phyloP scores from a whole-genome alignment of 208 protist species.

The Lotmaria passim region DNA sequence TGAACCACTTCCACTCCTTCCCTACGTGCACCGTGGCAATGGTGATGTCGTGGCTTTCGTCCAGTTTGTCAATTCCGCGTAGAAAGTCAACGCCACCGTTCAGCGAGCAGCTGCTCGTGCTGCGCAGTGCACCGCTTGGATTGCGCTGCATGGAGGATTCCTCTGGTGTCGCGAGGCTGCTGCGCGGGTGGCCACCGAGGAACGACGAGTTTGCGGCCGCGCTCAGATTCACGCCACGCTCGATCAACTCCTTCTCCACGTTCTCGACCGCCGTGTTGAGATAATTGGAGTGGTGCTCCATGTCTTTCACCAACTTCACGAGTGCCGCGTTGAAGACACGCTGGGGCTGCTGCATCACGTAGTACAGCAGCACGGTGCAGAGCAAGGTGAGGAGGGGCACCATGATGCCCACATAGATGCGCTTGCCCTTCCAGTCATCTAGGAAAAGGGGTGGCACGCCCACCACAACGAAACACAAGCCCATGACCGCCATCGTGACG shows the following conservation, averaged over 20 bases:
- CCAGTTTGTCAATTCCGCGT: conserved; percentile 20
- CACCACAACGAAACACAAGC: conserved; percentile 41
- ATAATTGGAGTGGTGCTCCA: conserved; percentile 35
- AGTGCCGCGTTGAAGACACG: conserved; percentile 35
- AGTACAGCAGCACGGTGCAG: conserved; percentile 51
- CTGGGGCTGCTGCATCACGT: conserved; percentile 43
- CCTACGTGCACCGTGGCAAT: conserved; percentile 35
- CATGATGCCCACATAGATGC: conserved; percentile 59
- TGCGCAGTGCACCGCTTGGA: neutral
- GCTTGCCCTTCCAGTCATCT: conserved; percentile 3
- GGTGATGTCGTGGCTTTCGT: conserved; percentile 19
- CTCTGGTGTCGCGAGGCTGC: neutral
- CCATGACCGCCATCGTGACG: conserved; percentile 36
- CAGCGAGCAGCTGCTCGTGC: neutral
- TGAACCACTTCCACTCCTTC: conserved; percentile 36
- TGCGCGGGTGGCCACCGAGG: neutral
- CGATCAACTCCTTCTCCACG: conserved; percentile 30
- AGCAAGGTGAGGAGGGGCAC: conserved; percentile 50
- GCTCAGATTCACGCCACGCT: conserved; percentile 9
- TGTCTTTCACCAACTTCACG: conserved; percentile 33
- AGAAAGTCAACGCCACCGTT: conserved; percentile 1
- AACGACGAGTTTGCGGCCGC: neutral
- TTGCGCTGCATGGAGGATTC: conserved; percentile 7
- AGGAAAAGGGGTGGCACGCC: conserved; percentile 60
- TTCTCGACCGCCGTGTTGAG: conserved; percentile 27